Evolutionary conservation across 140 eudicot species (phyloP).

Genomic region (Anethum foeniculum): DNA sequence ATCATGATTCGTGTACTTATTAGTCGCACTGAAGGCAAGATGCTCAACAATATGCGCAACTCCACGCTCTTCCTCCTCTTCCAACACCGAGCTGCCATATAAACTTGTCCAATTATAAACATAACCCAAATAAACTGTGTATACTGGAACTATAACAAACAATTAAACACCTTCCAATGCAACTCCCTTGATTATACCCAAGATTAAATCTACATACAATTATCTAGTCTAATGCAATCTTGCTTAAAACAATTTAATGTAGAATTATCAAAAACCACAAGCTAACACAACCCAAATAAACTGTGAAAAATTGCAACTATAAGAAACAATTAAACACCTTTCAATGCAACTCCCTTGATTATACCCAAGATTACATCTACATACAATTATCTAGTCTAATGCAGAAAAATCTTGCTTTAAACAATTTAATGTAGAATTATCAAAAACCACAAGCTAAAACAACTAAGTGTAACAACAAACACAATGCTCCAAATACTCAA

Average conservation of each 20-base stretch:
- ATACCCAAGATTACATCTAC: background rate
- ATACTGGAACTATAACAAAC: background rate
- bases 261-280: background rate
- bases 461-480: background rate
- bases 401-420: background rate
- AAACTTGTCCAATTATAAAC: constrained; percentile 17
- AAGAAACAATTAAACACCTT: background rate
- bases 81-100: constrained; percentile 86
- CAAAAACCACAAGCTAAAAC: background rate
- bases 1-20: constrained; percentile 88
- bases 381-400: background rate
- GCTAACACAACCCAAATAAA: background rate
- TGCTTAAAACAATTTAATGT: background rate
- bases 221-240: background rate
- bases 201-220: background rate
- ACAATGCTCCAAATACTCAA: background rate
- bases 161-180: background rate
- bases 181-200: background rate
- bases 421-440: background rate
- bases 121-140: background rate
- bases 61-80: constrained; percentile 91
- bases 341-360: background rate
- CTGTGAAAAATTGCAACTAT: background rate
- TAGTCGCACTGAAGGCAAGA: constrained; percentile 95
- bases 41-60: constrained; percentile 95